Conservation (phyloP, 495 filamentous ascomycete genomes). For the Penicillium maclennaniae region DNA sequence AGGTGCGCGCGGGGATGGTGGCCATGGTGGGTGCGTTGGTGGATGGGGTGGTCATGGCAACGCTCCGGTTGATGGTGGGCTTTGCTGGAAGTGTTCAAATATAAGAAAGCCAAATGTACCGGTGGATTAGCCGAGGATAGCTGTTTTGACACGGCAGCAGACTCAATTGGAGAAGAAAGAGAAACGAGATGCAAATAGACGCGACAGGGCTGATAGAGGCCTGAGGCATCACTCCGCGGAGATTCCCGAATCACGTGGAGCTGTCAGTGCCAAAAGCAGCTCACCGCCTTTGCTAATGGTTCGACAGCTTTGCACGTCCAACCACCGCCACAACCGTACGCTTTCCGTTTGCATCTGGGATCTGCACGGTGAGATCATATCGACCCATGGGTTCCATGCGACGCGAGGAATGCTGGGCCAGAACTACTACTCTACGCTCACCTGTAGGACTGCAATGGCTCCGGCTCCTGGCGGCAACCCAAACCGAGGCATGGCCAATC, state of each 20-base stretch:
- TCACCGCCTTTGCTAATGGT: slow-evolving; percentile 8
- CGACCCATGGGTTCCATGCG: slow-evolving; percentile 20
- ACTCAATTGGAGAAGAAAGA: slow-evolving; percentile 4
- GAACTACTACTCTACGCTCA: slow-evolving; percentile 14
- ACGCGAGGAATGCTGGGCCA: slow-evolving; percentile 10
- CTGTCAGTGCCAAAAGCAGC: not conserved
- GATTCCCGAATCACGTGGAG: slow-evolving; percentile 1
- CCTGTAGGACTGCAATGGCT: not conserved
- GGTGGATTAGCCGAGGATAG: not conserved
- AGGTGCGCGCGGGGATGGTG: slow-evolving; percentile 34
- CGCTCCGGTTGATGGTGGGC: not conserved
- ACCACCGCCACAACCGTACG: not conserved
- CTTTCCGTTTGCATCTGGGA: slow-evolving; percentile 17
- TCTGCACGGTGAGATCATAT: slow-evolving; percentile 13
- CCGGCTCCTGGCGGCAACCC: slow-evolving; percentile 23
- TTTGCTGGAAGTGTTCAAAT: not conserved
- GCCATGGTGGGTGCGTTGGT: slow-evolving; percentile 26
- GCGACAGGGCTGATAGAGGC: slow-evolving; percentile 2
- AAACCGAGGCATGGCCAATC: slow-evolving; percentile 16
- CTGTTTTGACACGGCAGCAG: not conserved
- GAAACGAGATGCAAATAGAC: not conserved
- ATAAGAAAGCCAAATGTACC: not conserved
- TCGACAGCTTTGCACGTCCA: not conserved
- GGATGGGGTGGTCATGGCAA: slow-evolving; percentile 22
- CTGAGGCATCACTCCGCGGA: slow-evolving; percentile 22